Evolutionary conservation across 177 flowering plant genomes (phyloP), one percentile per base, ranked within the genome.

Genomic region (Vitis hybrid): DNA sequence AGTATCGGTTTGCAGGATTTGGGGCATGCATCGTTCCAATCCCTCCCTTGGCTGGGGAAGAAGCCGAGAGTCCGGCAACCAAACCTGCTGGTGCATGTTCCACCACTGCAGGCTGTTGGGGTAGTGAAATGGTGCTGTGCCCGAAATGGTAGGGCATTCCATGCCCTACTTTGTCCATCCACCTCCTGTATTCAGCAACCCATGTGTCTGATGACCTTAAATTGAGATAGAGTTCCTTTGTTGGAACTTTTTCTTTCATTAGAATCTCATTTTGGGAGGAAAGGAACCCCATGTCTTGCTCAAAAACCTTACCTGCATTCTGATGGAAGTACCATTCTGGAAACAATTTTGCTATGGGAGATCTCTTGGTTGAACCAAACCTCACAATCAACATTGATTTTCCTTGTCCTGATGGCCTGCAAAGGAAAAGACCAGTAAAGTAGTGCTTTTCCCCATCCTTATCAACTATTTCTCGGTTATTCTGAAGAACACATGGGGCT

Each of bases 111-210:
- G 98, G 97, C 46, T 67, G 74, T 74, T 82, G 66, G 3, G 99
- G 99, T 35, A 85, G 80, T 48, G 90, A 88, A 64, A 93, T 78
- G 8, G 97, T 90, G 76, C 74, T 84, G 78, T 95, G 93, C 15
- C 99, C 99, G 49, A 95, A 89, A 79, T 95, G 84, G 51, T 95
- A 91, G 59, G 99, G 98, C 98, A 95, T 93, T 24, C 98, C 99
- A 71, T 93, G 94, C 18, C 98, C 99, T 24, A 89, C 98, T 78
- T 87, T 93, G 74, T 95, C 98, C 96, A 95, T 90, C 97, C 98
- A 95, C 61, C 87, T 93, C 74, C 98, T 76, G 79, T 95, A 95
- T 64, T 95, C 98, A 0, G 89, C 86, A 0, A 93, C 99, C 96
- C 94, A 95, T 49, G 91, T 89, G 67, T 95, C 99, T 1, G 92